phyloP scores from a whole-genome alignment of 164 flowering plant genomes.

The Sedum album region DNA sequence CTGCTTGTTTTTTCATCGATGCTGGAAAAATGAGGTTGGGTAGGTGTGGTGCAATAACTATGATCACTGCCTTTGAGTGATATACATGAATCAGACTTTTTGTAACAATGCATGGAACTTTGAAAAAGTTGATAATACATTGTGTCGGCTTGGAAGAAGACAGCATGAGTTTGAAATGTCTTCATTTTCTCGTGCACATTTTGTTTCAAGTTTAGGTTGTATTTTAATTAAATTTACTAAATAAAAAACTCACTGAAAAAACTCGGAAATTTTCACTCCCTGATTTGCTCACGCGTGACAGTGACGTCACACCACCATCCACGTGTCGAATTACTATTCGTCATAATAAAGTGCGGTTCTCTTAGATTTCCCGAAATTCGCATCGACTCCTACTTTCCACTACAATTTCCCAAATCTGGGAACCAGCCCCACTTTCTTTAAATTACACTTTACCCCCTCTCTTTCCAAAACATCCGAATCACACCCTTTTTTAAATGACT shows the following conservation, averaged over 20 bases:
- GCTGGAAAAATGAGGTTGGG: background rate
- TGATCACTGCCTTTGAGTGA: background rate
- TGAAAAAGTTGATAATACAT: background rate
- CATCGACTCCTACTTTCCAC: background rate
- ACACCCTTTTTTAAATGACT: background rate
- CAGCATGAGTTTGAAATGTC: background rate
- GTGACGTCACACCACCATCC: background rate
- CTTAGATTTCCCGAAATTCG: background rate
- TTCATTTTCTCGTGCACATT: background rate
- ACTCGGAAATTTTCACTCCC: background rate
- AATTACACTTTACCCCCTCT: background rate
- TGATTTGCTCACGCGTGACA: background rate
- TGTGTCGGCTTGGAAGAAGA: background rate
- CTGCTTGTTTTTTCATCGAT: too few relatives aligned
- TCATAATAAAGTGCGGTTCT: conserved; percentile 11
- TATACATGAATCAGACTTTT: background rate
- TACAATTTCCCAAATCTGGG: background rate
- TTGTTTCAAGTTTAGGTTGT: too few relatives aligned
- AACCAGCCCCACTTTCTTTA: background rate
- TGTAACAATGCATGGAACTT: background rate
- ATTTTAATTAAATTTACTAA: too few relatives aligned
- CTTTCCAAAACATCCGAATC: background rate
- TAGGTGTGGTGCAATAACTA: background rate
- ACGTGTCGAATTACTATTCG: background rate
- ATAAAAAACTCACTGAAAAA: too few relatives aligned